Evolutionary conservation across 1,284 basidiomycete species (phyloP).

Genomic region (Agaricales sp.): DNA sequence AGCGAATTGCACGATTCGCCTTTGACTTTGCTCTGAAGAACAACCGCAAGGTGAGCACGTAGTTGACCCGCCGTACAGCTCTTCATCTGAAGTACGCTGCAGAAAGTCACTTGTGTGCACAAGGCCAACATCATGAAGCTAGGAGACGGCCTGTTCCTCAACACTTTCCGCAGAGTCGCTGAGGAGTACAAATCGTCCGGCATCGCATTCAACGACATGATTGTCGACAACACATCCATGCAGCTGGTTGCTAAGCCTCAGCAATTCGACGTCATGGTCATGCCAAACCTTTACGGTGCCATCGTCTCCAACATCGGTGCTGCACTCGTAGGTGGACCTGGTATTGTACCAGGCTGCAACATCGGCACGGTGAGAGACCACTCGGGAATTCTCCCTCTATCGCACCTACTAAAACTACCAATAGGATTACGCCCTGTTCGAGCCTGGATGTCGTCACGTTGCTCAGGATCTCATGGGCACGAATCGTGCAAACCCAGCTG

Average conservation of each 20-base stretch:
- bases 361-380: conserved; percentile 70
- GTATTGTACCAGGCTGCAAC: conserved; percentile 97
- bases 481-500: conserved; percentile 95
- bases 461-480: conserved; percentile 98
- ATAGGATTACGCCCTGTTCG: conserved; percentile 95
- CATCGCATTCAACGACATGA: conserved; percentile 96
- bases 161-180: conserved; percentile 94
- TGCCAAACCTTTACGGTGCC: conserved; percentile 95
- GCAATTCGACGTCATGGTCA: conserved; percentile 99
- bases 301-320: conserved; percentile 99
- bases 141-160: conserved; percentile 98
- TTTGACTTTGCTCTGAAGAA: conserved; percentile 99
- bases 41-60: conserved; percentile 74
- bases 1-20: conserved; percentile 95
- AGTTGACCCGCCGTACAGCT: conserved; percentile 1
- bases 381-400: conserved; percentile 3
- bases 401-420: conserved; percentile 4
- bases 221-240: conserved; percentile 99
- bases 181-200: conserved; percentile 94
- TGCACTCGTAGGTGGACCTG: conserved; percentile 95
- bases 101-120: conserved; percentile 99
- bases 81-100: conserved; percentile 11
- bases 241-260: conserved; percentile 92
- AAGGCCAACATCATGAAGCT: conserved; percentile 99
- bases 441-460: conserved; percentile 98